Conservation (phyloP, 1,284 basidiomycete genomes). For the Austroboletus novae-zelandiae region DNA sequence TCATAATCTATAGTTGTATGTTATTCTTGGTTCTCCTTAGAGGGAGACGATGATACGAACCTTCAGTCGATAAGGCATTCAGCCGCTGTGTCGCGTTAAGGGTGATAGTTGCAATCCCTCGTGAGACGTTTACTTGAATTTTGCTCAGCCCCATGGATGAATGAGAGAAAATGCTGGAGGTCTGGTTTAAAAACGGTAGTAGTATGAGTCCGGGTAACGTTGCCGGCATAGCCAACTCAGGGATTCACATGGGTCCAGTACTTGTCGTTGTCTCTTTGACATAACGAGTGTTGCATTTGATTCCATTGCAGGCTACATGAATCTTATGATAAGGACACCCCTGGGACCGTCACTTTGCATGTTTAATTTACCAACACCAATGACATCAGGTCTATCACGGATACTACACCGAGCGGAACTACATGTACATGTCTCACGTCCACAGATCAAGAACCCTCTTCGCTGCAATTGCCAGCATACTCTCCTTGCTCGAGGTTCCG, state of each 20-base stretch:
- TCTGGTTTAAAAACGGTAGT: background rate
- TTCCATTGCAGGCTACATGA: too few relatives aligned
- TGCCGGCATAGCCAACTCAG: slow-evolving; percentile 15
- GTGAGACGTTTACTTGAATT: slow-evolving; percentile 47
- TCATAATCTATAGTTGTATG: slow-evolving; percentile 51
- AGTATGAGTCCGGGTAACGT: background rate
- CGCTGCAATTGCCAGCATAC: slow-evolving; percentile 44
- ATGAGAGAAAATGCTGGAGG: background rate
- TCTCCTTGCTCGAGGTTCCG: slow-evolving; percentile 37
- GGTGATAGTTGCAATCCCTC: slow-evolving; percentile 67
- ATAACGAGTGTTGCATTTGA: too few relatives aligned
- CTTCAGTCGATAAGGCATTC: slow-evolving; percentile 59
- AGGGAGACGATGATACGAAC: slow-evolving; percentile 32
- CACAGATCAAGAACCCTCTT: slow-evolving; percentile 47
- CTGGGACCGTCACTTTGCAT: too few relatives aligned
- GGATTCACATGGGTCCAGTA: background rate
- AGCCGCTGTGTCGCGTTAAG: slow-evolving; percentile 57
- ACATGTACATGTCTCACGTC: slow-evolving; percentile 23
- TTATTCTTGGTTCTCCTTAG: background rate
- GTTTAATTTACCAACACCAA: too few relatives aligned
- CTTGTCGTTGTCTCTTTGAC: too few relatives aligned
- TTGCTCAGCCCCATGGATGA: slow-evolving; percentile 33
- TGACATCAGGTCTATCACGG: too few relatives aligned
- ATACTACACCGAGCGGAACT: background rate
- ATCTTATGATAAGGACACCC: too few relatives aligned